phyloP scores from a whole-genome alignment of 2,329 filamentous ascomycete species.

The Coniochaeta ligniaria region DNA sequence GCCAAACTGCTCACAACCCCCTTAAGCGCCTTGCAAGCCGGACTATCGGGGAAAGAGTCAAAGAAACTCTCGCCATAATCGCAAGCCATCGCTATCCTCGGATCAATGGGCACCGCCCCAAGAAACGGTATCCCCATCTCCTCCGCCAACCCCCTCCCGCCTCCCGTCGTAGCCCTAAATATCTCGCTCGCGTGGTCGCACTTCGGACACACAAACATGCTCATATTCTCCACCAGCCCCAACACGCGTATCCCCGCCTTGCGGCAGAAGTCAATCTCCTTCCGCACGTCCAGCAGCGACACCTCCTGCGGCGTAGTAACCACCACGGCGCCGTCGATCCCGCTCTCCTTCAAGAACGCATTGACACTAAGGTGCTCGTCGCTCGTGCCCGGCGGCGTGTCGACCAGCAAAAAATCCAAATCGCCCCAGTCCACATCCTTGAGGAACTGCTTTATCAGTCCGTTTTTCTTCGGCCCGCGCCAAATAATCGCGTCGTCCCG shows the following conservation, averaged over 20 bases:
- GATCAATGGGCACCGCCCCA: conserved; percentile 84
- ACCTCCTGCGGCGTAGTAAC: conserved; percentile 96
- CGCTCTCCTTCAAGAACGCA: conserved; percentile 80
- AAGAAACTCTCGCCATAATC: conserved; percentile 98
- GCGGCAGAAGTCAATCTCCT: conserved; percentile 95
- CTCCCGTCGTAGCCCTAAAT: conserved; percentile 86
- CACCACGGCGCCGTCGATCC: conserved; percentile 87
- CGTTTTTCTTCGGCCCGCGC: conserved; percentile 98
- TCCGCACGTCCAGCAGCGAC: conserved; percentile 82
- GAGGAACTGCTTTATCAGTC: conserved; percentile 93
- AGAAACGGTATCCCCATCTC: conserved; percentile 87
- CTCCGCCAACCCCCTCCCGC: conserved; percentile 69
- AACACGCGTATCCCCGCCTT: conserved; percentile 88
- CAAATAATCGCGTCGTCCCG: conserved; percentile 94
- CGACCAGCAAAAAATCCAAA: conserved; percentile 85
- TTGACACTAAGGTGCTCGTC: conserved; percentile 96
- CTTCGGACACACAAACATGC: conserved; percentile 89
- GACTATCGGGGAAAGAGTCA: conserved; percentile 87
- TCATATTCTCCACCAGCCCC: conserved; percentile 97
- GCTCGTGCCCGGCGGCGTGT: conserved; percentile 90
- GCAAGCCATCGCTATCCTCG: conserved; percentile 90
- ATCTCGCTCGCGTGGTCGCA: conserved; percentile 80
- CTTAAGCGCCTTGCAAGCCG: conserved; percentile 76
- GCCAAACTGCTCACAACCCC: conserved; percentile 70
- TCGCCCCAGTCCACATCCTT: conserved; percentile 98